Base-by-base conservation (phyloP, 192 early-diverging fungal genomes). In the Rhizophagus sp. region DNA sequence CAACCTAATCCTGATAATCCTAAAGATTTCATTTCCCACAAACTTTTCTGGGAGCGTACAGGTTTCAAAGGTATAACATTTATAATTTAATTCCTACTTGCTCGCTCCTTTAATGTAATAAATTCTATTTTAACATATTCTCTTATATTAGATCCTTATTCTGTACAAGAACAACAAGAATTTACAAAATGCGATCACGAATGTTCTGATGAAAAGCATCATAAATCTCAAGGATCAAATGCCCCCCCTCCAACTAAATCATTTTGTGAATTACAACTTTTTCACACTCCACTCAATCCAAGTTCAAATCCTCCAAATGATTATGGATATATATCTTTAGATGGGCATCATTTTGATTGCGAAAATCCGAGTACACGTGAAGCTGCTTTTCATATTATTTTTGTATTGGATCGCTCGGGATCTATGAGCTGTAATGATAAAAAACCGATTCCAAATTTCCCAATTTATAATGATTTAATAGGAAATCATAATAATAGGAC, bases 261-360 rank as follows among this genome's bases (percentile, higher is more conserved):
- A 10, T 75, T 36, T 52, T 81, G 80, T 62, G 39, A 47, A 65
- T 49, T 44, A 27, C 27, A 49, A 57, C 17, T 81, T 25, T 81
- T 81, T 8, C 80, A 81, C 24, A 39, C 17, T 30, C 61, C 33
- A 57, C 8, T 76, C 11, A 33, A 75, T 44, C 27, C 62, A 44
- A 36, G 19, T 9, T 25, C 62, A 34, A 34, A 30, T 24, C 41
- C 75, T 24, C 36, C 73, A 36, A 57, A 39, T 13, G 36, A 36
- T 34, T 49, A 17, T 63, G 80, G 80, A 39, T 70, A 81, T 61
- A 41, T 81, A 30, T 78, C 80, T 22, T 22, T 36, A n/a, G 80
- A 81, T 25, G 80, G 80, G 9, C 80, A 81, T 57, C 68, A 78
- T 22, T 81, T 78, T 62, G 25, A 63, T 19, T 81, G 80, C 34